Evolutionary conservation across 2,329 filamentous ascomycete species (phyloP).

Genomic region (Alternaria gaisen): DNA sequence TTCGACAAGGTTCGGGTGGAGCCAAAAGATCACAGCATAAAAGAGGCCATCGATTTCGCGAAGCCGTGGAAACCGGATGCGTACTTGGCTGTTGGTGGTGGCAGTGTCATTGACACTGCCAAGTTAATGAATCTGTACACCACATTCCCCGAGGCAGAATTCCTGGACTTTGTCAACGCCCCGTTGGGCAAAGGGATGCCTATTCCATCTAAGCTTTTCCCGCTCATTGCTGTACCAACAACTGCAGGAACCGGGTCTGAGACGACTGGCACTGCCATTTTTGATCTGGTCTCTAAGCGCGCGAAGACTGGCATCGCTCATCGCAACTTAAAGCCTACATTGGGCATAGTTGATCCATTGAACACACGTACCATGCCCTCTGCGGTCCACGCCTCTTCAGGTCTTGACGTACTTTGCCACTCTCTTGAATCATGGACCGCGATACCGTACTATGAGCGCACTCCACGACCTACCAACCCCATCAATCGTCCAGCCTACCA

Average conservation of each 20-base stretch:
- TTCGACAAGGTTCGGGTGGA: conserved; percentile 85
- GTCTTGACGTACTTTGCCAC: conserved; percentile 94
- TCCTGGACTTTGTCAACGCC: conserved; percentile 97
- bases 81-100: conserved; percentile 89
- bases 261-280: conserved; percentile 97
- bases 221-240: conserved; percentile 83
- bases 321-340: conserved; percentile 91
- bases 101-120: conserved; percentile 96
- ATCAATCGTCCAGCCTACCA: conserved; percentile 94
- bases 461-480: conserved; percentile 85
- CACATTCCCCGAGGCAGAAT: conserved; percentile 88
- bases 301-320: conserved; percentile 97
- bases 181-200: conserved; percentile 86
- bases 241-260: conserved; percentile 90
- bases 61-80: conserved; percentile 85
- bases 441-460: conserved; percentile 89
- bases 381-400: conserved; percentile 89
- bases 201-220: conserved; percentile 74
- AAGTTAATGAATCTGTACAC: conserved; percentile 99
- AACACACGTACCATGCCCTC: conserved; percentile 97
- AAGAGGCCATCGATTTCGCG: conserved; percentile 86
- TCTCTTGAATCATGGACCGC: conserved; percentile 97
- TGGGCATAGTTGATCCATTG: conserved; percentile 85
- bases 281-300: conserved; percentile 87
- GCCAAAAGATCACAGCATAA: conserved; percentile 92